Percentiles rank a stretch among this genome's conserved stretches.
phyloP scores from a whole-genome alignment of 2,329 filamentous ascomycete genomes.

The Lachnellula subtilissima region DNA sequence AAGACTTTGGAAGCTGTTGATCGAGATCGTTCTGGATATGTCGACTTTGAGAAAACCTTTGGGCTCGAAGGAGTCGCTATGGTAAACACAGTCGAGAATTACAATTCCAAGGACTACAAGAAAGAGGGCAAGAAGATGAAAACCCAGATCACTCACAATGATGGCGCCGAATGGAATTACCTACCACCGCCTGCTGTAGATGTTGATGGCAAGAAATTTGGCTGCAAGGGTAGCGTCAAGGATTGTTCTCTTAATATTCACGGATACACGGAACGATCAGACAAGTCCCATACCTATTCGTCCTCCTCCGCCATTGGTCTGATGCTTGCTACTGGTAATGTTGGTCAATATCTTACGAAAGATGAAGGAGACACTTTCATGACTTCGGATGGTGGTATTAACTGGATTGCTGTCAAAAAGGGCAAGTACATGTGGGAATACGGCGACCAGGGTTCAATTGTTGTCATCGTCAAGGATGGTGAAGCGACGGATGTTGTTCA shows the following conservation, averaged over 20 bases:
- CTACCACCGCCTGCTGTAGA: conserved; percentile 69
- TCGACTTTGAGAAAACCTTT: conserved; percentile 94
- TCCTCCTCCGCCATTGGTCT: conserved; percentile 83
- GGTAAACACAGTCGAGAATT: conserved; percentile 79
- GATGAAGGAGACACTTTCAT: conserved; percentile 78
- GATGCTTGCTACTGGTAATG: conserved; percentile 88
- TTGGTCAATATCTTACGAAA: conserved; percentile 53
- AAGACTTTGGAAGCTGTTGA: conserved; percentile 79
- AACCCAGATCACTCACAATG: conserved; percentile 93
- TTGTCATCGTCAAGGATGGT: conserved; percentile 76
- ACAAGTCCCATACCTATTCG: conserved; percentile 80
- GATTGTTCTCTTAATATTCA: conserved; percentile 88
- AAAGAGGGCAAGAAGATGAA: conserved; percentile 73
- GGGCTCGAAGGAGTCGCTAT: conserved; percentile 86
- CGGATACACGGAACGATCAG: conserved; percentile 84
- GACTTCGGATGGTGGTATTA: conserved; percentile 84
- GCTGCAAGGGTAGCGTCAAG: conserved; percentile 59
- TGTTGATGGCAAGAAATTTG: conserved; percentile 64
- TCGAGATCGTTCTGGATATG: conserved; percentile 68
- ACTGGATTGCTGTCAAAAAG: conserved; percentile 80
- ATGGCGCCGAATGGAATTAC: conserved; percentile 81
- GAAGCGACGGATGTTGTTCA: conserved; percentile 63
- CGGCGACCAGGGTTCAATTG: conserved; percentile 89
- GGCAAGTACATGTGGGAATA: conserved; percentile 91
- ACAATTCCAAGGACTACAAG: conserved; percentile 47